Percentiles rank a stretch among this genome's conserved stretches.
Evolutionary conservation across 257 asterid species (phyloP).

Genomic region (Anisodus acutangulus): DNA sequence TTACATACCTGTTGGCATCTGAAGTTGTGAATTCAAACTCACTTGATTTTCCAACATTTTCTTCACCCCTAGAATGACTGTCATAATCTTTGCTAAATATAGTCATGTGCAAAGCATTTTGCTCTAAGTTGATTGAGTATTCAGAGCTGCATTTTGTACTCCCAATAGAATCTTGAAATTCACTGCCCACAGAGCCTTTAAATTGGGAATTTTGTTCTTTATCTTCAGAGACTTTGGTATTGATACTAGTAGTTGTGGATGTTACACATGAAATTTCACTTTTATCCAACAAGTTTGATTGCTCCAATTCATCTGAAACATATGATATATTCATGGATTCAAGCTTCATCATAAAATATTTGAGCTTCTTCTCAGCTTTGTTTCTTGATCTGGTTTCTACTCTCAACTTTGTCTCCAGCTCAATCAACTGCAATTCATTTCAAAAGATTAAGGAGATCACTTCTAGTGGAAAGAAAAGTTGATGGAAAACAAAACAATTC

Average conservation of each 20-base stretch:
- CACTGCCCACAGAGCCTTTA: neutral
- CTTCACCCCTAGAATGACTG: neutral
- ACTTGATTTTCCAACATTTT: neutral
- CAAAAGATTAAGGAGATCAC: constrained; percentile 2
- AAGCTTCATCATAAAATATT: constrained; percentile 61
- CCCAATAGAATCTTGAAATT: neutral
- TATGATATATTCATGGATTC: constrained; percentile 52
- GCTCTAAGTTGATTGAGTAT: neutral
- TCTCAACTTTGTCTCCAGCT: constrained; percentile 61
- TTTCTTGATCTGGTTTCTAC: constrained; percentile 77
- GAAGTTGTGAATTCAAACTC: constrained; percentile 3
- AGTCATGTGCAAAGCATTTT: neutral
- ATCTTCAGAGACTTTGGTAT: neutral
- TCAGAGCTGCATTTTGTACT: constrained; percentile 13
- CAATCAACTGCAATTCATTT: constrained; percentile 55
- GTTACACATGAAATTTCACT: constrained; percentile 58
- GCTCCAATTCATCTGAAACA: constrained; percentile 53
- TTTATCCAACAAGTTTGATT: constrained; percentile 40
- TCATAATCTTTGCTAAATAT: neutral
- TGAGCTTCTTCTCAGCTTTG: constrained; percentile 77
- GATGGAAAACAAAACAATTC: neutral
- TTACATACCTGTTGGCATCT: constrained; percentile 17
- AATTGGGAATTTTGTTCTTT: neutral
- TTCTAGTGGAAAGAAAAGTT: neutral
- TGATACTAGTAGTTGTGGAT: constrained; percentile 36